phyloP scores from a whole-genome alignment of 805 yeast species.

The Nakazawaea anatomiae region DNA sequence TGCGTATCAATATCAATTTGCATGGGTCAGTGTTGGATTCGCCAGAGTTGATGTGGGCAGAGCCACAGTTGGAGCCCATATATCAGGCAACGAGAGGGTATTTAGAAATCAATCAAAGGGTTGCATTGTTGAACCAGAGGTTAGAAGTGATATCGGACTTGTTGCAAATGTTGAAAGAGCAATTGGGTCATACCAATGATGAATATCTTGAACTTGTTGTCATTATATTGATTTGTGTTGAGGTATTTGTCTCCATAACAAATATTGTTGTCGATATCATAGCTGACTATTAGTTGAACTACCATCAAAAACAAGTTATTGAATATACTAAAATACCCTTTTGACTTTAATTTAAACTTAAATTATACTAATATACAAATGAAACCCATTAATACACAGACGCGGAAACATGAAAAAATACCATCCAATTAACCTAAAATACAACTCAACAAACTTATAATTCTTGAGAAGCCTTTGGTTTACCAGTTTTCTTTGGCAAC shows the following conservation, averaged over 20 bases:
- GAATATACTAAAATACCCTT: conserved; percentile 1
- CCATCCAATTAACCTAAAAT: not conserved
- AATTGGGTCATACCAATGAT: conserved; percentile 86
- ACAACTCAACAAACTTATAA: conserved; percentile 28
- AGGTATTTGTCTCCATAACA: conserved; percentile 80
- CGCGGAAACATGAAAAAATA: not conserved
- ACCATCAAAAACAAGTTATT: not conserved
- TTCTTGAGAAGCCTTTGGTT: conserved; percentile 54
- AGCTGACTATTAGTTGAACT: conserved; percentile 13
- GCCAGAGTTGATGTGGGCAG: conserved; percentile 99
- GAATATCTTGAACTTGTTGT: conserved; percentile 71
- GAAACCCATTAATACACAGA: conserved; percentile 9
- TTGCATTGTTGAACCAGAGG: conserved; percentile 82
- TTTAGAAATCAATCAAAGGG: conserved; percentile 91
- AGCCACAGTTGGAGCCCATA: conserved; percentile 95
- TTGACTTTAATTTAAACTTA: conserved; percentile 1
- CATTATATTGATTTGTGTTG: conserved; percentile 85
- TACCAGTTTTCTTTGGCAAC: conserved; percentile 57
- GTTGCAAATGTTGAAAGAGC: conserved; percentile 94
- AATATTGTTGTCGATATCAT: conserved; percentile 38
- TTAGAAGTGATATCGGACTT: conserved; percentile 90
- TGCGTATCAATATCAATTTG: conserved; percentile 73
- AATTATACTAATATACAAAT: conserved; percentile 12
- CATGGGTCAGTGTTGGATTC: conserved; percentile 91
- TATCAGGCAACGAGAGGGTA: conserved; percentile 97